These are phyloP conservation scores for Acanthamoeba divionensis DNA, from an alignment of 208 protist genomes.

Conservation along the genomic window DNA sequence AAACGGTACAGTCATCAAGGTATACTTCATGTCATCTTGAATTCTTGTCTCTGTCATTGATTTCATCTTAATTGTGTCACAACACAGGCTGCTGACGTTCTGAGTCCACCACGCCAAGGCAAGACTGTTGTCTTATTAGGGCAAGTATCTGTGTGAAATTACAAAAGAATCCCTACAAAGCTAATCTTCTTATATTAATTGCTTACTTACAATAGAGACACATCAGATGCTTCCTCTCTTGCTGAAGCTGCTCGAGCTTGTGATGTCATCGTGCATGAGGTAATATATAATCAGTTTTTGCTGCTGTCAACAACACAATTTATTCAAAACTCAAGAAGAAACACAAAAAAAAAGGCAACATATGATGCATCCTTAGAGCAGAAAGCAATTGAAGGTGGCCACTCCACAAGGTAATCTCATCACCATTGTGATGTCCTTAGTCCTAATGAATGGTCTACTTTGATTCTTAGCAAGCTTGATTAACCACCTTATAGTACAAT, in stretches of 20 bases:
- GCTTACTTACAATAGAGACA: no score
- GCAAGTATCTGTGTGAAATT: no score
- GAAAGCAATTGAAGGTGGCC: slow-evolving; percentile 52
- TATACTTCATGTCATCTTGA: neutral
- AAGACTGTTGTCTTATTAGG: slow-evolving; percentile 63
- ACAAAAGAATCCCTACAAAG: no score
- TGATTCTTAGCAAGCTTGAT: no score
- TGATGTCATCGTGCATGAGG: slow-evolving; percentile 65
- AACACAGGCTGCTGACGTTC: slow-evolving; percentile 42
- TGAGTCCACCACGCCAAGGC: slow-evolving; percentile 11
- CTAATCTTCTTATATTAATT: no score
- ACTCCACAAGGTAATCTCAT: no score
- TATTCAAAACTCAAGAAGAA: no score
- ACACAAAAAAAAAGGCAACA: slow-evolving; percentile 27
- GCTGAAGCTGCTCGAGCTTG: slow-evolving; percentile 50
- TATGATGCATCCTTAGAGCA: neutral
- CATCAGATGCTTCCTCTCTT: slow-evolving; percentile 53
- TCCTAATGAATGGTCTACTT: no score
- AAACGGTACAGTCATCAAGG: slow-evolving; percentile 46
- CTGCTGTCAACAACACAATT: neutral
- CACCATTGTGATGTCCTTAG: no score
- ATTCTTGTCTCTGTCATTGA: neutral
- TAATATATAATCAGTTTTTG: neutral
- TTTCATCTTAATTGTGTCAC: neutral
- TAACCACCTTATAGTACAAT: no score